Evolutionary conservation across 202 grass and related monocot genomes (phyloP).

Genomic region (Schoenoplectus triqueter): DNA sequence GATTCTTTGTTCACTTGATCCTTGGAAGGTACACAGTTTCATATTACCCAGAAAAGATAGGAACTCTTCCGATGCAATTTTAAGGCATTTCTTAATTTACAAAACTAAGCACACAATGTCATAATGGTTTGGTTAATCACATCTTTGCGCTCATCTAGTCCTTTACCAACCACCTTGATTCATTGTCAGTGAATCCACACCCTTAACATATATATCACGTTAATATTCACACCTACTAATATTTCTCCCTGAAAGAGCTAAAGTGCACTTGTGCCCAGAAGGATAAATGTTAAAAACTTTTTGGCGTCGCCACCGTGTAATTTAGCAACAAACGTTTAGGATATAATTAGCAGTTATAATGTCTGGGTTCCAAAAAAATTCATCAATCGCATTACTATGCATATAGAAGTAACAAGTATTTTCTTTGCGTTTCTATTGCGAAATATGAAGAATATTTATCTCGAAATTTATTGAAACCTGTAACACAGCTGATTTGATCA

Average conservation of each 20-base stretch:
- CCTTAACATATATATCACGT: not conserved
- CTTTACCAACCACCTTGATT: not conserved
- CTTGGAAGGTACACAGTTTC: not conserved
- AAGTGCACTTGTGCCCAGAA: constrained; percentile 1
- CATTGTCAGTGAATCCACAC: not conserved
- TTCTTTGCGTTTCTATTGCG: not conserved
- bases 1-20: constrained; percentile 5
- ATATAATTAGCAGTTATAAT: not conserved
- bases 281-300: not conserved
- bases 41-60: constrained; percentile 7
- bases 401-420: not conserved
- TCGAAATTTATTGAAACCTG: constrained; percentile 55
- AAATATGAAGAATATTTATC: not conserved
- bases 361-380: not conserved
- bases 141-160: not conserved
- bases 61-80: not conserved
- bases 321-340: not conserved
- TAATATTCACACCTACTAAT: not conserved
- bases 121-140: not conserved
- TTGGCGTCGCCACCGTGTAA: not conserved
- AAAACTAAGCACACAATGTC: constrained; percentile 10
- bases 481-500: constrained; percentile 91
- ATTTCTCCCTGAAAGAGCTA: not conserved
- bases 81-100: constrained; percentile 11
- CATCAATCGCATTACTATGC: not conserved